Base-by-base conservation (phyloP, 768 basidiomycete genomes). In the Boletus barrowsii region DNA sequence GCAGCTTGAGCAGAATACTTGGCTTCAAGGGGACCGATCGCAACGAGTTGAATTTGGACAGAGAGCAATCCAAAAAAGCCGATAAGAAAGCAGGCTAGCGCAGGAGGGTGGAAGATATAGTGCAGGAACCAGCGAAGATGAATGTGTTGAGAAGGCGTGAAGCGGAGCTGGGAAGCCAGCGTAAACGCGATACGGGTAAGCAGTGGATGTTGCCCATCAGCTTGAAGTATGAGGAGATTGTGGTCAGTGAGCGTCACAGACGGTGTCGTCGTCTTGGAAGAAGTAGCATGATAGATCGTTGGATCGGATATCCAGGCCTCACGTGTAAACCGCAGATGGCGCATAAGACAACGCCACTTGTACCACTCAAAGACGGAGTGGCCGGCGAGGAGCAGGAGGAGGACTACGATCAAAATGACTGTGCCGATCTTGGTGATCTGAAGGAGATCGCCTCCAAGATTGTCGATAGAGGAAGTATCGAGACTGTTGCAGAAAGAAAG, bases 101-200 rank as follows among this genome's bases (percentile, higher is more conserved):
- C 94, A 1, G 92, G 90, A 3, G 93, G 84, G 65, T 98, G 90
- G 70, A 93, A 91, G 54, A 99, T 76, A 73, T 97, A 97, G 62
- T 89, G 81, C 64, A 90, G 77, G 72, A 96, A 92, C 92, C 93
- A 99, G 54, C 85, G 83, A 17, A 91, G 71, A 61, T 90, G 81
- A 24, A 79, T 80, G 62, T 90, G 82, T 55, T 87, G 79, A 36
- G 78, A 72, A 7, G 85, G 80, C 9, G 79, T 77, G 54, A 93
- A 73, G 41, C 70, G 80, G 32, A 92, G 64, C 46, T 72, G 67
- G 6, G 71, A 53, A 7, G 83, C 75, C 7, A 92, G 54, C 20
- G 68, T 68, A 65, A 85, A 83, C 39, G 81, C 77, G 53, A 90
- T 76, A 51, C 79, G 82, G 8, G 83, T 85, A 44, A 93, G 73